These are phyloP conservation scores for Eutrema yunnanense DNA, from an alignment of 345 rosid species.

Conservation along the genomic window DNA sequence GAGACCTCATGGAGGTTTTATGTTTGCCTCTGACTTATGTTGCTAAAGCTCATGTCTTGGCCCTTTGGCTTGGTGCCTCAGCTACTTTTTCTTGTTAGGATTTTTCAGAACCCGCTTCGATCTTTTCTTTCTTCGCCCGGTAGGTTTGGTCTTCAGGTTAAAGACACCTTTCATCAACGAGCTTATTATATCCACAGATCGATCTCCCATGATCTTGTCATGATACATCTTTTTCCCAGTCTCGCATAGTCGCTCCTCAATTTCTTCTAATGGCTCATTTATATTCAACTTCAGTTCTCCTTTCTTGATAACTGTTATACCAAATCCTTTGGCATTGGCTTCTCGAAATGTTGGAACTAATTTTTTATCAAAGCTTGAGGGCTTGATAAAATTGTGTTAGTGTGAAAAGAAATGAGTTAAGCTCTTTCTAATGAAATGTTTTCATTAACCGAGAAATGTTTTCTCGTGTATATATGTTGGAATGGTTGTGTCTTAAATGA, in stretches of 20 bases:
- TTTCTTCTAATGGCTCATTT: slow-evolving; percentile 76
- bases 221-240: slow-evolving; percentile 85
- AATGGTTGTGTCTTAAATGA: too few relatives aligned
- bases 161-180: slow-evolving; percentile 77
- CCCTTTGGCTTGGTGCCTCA: slow-evolving; percentile 4
- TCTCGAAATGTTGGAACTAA: slow-evolving; percentile 77
- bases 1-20: too few relatives aligned
- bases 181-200: slow-evolving; percentile 57
- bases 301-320: slow-evolving; percentile 74
- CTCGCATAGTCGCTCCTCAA: slow-evolving; percentile 62
- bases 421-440: too few relatives aligned
- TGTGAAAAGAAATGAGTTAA: too few relatives aligned
- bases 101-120: slow-evolving; percentile 30
- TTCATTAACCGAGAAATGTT: too few relatives aligned
- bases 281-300: slow-evolving; percentile 71
- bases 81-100: slow-evolving; percentile 10
- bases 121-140: slow-evolving; percentile 26
- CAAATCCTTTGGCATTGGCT: slow-evolving; percentile 78
- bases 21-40: neutral
- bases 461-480: too few relatives aligned
- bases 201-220: slow-evolving; percentile 70
- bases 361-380: too few relatives aligned
- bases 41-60: neutral
- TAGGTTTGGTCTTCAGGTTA: slow-evolving; percentile 28
- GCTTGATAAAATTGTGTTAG: too few relatives aligned